Base-by-base conservation (phyloP, 306 rosid genomes). In the Pterocarpus macrocarpus region DNA sequence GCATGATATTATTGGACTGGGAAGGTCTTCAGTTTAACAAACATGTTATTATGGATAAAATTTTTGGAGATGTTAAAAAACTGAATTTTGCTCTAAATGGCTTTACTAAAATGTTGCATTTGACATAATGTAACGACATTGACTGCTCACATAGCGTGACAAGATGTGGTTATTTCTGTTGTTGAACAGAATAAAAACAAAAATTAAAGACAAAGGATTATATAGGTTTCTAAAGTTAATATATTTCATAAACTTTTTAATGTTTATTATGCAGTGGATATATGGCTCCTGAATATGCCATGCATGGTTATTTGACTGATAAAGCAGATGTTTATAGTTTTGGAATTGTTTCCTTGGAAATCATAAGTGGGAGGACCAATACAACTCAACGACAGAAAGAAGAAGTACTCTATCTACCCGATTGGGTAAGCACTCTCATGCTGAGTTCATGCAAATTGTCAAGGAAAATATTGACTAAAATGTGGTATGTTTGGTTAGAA, bases 271-370 rank as follows among this genome's bases (percentile, higher is more conserved):
- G 44, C 14, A 86, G 90, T 53, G 90, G 90, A 57, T 86, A 91
- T 58, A 84, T 88, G 87, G 91, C 93, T 39, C 88, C 90, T 0
- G 90, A 88, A 77, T 91, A 89, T 59, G 90, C 94, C 0, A 81
- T 90, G 93, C 83, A 85, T 7, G 95, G 95, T 78, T 84, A 92
- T 69, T 85, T 92, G 36, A 92, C 93, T 0, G 92, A 92, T 5
- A 93, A 93, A 71, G 96, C 94, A 57, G 94, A 93, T 45, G 91
- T 91, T 1, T 93, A 93, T 64, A 93, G 97, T 50, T 93, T 88
- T 55, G 96, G 96, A 39, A 66, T 93, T 36, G 89, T 91, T 7
- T 84, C 84, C 3, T 82, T 90, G 47, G 97, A 93, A 79, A 88
- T 91, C 8, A 78, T 86, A n/a, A 83, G 91, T 75, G 94, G 94